Evolutionary conservation across 176 grass and related monocot species (phyloP).

Genomic region (Ensete ventricosum): DNA sequence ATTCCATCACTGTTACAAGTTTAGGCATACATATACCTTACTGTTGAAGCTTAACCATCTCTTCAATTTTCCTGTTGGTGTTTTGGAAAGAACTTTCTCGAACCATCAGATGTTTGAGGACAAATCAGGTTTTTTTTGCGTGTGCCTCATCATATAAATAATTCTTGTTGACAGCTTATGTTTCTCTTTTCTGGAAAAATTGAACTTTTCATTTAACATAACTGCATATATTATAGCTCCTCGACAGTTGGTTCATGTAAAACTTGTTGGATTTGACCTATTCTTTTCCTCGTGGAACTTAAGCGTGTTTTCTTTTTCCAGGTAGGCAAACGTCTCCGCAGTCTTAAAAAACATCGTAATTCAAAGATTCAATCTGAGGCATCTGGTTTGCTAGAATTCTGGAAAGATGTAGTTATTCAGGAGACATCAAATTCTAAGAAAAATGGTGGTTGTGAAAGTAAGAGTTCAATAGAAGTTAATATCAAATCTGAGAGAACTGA

Average conservation of each 20-base stretch:
- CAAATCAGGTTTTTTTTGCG: neutral
- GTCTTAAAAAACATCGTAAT: neutral
- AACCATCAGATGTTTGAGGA: neutral
- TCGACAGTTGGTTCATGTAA: no score
- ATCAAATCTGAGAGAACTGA: neutral
- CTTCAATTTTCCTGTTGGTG: neutral
- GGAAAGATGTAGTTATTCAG: neutral
- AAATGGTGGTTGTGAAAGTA: neutral
- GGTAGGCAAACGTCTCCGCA: conserved; percentile 5
- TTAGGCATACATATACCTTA: neutral
- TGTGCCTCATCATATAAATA: neutral
- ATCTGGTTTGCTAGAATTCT: conserved; percentile 1
- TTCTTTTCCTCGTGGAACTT: no score
- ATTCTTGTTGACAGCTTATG: no score
- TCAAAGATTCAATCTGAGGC: neutral
- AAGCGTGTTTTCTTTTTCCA: neutral
- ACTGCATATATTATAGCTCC: neutral
- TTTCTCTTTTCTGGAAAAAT: no score
- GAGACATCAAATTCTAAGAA: neutral
- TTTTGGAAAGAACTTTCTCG: no score
- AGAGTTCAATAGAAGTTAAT: neutral
- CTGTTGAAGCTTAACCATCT: neutral
- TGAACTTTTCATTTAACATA: no score
- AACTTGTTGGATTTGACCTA: no score
- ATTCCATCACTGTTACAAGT: neutral